A percentile compares a stretch with the other conserved stretches of the same genome.
Evolutionary conservation across 257 asterid genomes (phyloP).

Genomic region (Osmanthus fragrans): DNA sequence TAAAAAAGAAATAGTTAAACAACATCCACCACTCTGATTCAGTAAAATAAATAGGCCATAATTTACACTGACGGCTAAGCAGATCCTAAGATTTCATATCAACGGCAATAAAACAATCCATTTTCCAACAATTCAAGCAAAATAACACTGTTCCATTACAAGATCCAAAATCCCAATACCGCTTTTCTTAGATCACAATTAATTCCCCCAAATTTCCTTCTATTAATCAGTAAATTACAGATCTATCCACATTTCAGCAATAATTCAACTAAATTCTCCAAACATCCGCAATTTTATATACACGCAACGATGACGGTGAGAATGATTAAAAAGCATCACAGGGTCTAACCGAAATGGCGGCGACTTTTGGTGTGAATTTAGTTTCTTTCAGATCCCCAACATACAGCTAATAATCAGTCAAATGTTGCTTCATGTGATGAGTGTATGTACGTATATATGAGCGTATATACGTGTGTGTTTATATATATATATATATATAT

Average conservation of each 20-base stretch:
- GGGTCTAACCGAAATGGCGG: constrained; percentile 21
- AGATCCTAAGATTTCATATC: constrained; percentile 27
- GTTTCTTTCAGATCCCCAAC: constrained; percentile 34
- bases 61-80: constrained; percentile 17
- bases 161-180: constrained; percentile 43
- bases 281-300: constrained; percentile 11
- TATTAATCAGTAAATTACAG: constrained; percentile 32
- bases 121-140: constrained; percentile 22
- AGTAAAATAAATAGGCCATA: constrained; percentile 7
- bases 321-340: constrained; percentile 23
- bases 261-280: constrained; percentile 29
- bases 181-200: constrained; percentile 32
- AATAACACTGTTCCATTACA: constrained; percentile 25
- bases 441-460: constrained; percentile 15
- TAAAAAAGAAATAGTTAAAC: constrained; percentile 3
- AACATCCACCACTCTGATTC: constrained; percentile 7
- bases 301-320: background rate
- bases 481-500: background rate
- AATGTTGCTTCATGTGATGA: constrained; percentile 46
- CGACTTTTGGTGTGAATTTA: constrained; percentile 31
- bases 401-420: constrained; percentile 28
- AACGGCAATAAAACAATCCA: constrained; percentile 13
- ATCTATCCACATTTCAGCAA: constrained; percentile 29
- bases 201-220: constrained; percentile 26
- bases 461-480: background rate